Evolutionary conservation across 179 eudicot species (phyloP).

Genomic region (Actinidia chinensis): DNA sequence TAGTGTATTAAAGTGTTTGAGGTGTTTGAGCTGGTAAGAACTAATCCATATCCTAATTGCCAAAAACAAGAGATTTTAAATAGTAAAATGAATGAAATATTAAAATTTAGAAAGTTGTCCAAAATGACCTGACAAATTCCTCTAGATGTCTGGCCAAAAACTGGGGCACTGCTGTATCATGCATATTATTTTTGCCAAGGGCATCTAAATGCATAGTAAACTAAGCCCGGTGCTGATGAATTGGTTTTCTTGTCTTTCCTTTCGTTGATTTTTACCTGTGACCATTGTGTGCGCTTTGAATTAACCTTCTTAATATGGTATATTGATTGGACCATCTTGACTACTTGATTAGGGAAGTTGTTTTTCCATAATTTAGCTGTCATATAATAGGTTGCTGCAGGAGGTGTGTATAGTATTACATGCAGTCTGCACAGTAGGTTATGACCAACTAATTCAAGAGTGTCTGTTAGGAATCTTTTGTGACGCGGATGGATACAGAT

Average conservation of each 20-base stretch:
- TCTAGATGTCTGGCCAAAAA: too few relatives aligned
- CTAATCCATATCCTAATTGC: not conserved
- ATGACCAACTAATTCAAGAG: not conserved
- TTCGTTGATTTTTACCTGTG: not conserved
- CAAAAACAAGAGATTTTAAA: too few relatives aligned
- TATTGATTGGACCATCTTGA: conserved; percentile 1
- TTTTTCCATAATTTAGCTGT: not conserved
- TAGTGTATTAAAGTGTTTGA: not conserved
- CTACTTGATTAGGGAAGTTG: not conserved
- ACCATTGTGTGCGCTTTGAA: not conserved
- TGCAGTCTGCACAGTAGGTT: not conserved
- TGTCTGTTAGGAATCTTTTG: not conserved
- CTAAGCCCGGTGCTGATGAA: too few relatives aligned
- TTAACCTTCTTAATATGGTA: not conserved
- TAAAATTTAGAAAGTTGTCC: too few relatives aligned
- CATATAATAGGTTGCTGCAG: not conserved
- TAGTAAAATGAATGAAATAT: too few relatives aligned
- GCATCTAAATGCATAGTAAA: too few relatives aligned
- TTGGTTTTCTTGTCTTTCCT: not conserved
- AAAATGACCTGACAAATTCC: too few relatives aligned
- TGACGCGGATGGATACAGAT: not conserved
- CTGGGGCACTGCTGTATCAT: too few relatives aligned
- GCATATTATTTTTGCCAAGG: too few relatives aligned
- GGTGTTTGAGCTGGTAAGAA: too few relatives aligned
- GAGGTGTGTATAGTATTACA: not conserved